Percentiles rank a stretch among this genome's conserved stretches.
Evolutionary conservation across 2,329 filamentous ascomycete species (phyloP).

Genomic region (Fusarium sacchari): DNA sequence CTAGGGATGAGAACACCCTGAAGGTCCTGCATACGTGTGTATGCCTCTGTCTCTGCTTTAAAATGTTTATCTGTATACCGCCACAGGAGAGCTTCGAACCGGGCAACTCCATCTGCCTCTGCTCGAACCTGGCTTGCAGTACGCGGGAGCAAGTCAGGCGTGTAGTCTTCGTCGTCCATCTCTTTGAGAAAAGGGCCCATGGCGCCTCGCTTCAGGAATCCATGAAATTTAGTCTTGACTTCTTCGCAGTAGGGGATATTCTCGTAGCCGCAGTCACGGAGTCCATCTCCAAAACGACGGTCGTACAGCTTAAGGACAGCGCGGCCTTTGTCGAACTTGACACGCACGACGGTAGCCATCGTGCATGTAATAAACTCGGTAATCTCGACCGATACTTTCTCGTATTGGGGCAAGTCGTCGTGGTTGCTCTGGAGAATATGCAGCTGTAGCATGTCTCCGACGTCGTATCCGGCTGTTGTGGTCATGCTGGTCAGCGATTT

Average conservation of each 20-base stretch:
- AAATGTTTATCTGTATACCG: rapidly evolving
- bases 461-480: background rate
- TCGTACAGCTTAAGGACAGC: background rate
- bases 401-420: background rate
- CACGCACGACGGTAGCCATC: background rate
- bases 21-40: background rate
- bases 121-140: rapidly evolving
- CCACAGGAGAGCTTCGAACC: background rate
- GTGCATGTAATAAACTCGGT: background rate
- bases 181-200: background rate
- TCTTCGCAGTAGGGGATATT: background rate
- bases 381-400: background rate
- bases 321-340: background rate
- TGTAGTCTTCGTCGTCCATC: background rate
- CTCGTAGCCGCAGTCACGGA: background rate
- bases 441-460: background rate
- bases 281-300: background rate
- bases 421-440: background rate
- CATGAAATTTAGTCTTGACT: background rate
- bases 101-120: background rate
- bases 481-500: background rate
- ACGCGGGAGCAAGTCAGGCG: background rate
- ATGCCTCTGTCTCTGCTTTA: background rate
- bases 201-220: background rate
- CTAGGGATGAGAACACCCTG: background rate